Conservation (phyloP, 495 filamentous ascomycete genomes). For the Aspergillus ellipticus region DNA sequence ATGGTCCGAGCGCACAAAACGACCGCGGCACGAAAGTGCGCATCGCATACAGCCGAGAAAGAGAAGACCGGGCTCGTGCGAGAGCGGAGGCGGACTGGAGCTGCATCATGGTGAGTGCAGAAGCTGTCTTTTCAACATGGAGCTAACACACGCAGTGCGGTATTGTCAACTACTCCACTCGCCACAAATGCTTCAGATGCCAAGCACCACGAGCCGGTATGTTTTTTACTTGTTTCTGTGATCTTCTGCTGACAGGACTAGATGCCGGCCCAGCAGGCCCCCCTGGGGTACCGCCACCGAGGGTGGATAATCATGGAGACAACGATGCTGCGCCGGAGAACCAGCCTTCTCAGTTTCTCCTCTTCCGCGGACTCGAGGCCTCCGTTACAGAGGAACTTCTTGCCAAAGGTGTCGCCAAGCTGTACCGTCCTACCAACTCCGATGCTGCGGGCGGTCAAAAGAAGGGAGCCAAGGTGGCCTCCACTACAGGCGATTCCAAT, state of each 20-base stretch:
- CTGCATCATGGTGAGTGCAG: conserved; percentile 62
- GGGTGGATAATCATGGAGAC: conserved; percentile 63
- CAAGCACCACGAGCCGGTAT: conserved; percentile 66
- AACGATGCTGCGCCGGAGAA: conserved; percentile 75
- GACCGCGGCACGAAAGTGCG: conserved; percentile 56
- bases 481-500: conserved; percentile 68
- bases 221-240: conserved; percentile 19
- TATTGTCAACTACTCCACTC: conserved; percentile 66
- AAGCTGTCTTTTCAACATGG: neutral
- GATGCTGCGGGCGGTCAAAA: conserved; percentile 32
- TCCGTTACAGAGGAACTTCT: conserved; percentile 74
- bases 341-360: conserved; percentile 73
- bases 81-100: conserved; percentile 71
- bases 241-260: conserved; percentile 17
- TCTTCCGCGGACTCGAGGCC: conserved; percentile 71
- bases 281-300: conserved; percentile 33
- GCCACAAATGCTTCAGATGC: conserved; percentile 70
- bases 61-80: conserved; percentile 49
- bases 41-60: conserved; percentile 56
- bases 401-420: conserved; percentile 73
- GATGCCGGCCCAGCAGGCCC: conserved; percentile 23
- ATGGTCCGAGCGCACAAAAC: conserved; percentile 44
- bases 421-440: conserved; percentile 54
- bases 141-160: conserved; percentile 53
- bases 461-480: conserved; percentile 65